These are phyloP conservation scores for Phytophthora pisi DNA, from an alignment of 352 stramenopile species.

Conservation along the genomic window DNA sequence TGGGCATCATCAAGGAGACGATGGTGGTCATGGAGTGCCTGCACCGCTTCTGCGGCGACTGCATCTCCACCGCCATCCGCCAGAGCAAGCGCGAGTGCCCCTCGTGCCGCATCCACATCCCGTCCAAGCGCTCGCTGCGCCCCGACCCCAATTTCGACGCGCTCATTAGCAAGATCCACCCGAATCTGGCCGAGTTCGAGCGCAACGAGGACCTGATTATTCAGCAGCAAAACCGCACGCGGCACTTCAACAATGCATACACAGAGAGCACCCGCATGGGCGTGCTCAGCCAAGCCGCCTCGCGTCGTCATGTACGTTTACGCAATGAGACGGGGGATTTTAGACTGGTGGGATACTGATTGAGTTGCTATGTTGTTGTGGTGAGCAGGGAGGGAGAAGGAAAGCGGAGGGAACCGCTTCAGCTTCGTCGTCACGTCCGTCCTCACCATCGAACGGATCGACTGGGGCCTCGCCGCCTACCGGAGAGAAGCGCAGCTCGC, in stretches of 20 bases:
- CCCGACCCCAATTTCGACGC: slow-evolving; percentile 87
- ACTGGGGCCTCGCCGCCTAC: slow-evolving; percentile 22
- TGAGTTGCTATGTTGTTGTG: slow-evolving; percentile 1
- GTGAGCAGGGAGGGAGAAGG: slow-evolving; percentile 27
- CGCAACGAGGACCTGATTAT: slow-evolving; percentile 84
- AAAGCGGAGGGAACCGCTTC: slow-evolving; percentile 20
- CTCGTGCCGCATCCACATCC: slow-evolving; percentile 90
- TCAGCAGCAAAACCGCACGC: slow-evolving; percentile 72
- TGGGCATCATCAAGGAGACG: slow-evolving; percentile 86
- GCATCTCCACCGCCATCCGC: slow-evolving; percentile 89
- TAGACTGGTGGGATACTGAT: not conserved
- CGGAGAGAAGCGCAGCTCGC: slow-evolving; percentile 42
- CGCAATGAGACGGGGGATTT: not conserved
- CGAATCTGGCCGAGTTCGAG: slow-evolving; percentile 82
- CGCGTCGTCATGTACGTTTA: slow-evolving; percentile 55
- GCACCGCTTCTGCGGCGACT: slow-evolving; percentile 91
- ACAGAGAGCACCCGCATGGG: slow-evolving; percentile 78
- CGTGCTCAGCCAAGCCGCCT: slow-evolving; percentile 67
- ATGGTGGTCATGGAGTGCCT: slow-evolving; percentile 92
- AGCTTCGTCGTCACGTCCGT: slow-evolving; percentile 27
- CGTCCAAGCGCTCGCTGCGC: slow-evolving; percentile 83
- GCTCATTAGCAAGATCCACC: slow-evolving; percentile 87
- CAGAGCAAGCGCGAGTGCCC: slow-evolving; percentile 89
- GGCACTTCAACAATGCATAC: slow-evolving; percentile 86
- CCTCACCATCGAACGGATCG: slow-evolving; percentile 32